These are phyloP conservation scores for Thalassiosira livingstoniorum DNA, from an alignment of 352 stramenopile species.

Conservation along the genomic window DNA sequence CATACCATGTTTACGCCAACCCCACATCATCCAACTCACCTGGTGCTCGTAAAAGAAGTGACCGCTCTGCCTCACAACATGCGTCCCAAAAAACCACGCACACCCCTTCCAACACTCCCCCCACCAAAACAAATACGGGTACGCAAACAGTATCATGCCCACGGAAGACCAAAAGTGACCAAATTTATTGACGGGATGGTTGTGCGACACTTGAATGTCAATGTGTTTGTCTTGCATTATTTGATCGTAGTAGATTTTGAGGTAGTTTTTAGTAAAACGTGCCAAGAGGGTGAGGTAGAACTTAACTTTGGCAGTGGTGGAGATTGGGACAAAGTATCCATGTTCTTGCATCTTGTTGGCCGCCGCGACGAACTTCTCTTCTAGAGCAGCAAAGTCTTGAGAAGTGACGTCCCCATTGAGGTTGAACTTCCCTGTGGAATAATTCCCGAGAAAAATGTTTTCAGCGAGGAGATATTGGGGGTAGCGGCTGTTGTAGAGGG, in stretches of 20 bases:
- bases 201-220: constrained; percentile 68
- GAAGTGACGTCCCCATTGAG: constrained; percentile 49
- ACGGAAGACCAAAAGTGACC: constrained; percentile 65
- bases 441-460: constrained; percentile 67
- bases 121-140: constrained; percentile 59
- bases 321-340: constrained; percentile 60
- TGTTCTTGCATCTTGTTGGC: constrained; percentile 55
- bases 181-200: constrained; percentile 71
- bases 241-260: constrained; percentile 54
- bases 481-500: constrained; percentile 63
- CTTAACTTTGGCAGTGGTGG: constrained; percentile 14
- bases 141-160: constrained; percentile 65
- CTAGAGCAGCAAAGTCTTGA: constrained; percentile 44
- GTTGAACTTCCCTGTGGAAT: constrained; percentile 72
- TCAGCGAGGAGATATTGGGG: constrained; percentile 67
- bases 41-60: constrained; percentile 74
- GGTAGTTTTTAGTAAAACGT: constrained; percentile 52
- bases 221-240: constrained; percentile 73
- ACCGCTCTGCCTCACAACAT: constrained; percentile 60
- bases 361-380: constrained; percentile 59
- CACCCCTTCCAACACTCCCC: constrained; percentile 52
- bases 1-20: too few species aligned
- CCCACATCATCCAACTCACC: constrained; percentile 14
- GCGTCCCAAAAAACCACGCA: constrained; percentile 60
- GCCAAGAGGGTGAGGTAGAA: constrained; percentile 28